Percentiles rank a stretch among this genome's conserved stretches.
phyloP scores from a whole-genome alignment of 2,329 filamentous ascomycete species.

The Aspergillus chevalieri region DNA sequence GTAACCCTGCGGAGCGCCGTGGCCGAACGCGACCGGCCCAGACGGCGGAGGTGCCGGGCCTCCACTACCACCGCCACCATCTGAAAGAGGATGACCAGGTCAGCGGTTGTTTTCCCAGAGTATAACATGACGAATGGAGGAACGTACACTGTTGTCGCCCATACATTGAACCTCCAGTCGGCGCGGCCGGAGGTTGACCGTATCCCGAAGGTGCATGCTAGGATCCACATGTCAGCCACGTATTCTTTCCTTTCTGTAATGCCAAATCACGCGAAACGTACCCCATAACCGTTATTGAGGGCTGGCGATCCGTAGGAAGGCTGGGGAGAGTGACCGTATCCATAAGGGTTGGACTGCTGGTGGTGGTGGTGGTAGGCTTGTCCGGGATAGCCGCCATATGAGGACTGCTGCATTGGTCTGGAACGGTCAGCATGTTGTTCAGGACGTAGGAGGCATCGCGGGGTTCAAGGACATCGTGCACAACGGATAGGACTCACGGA shows the following conservation, averaged over 20 bases:
- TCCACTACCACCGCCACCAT: constrained; percentile 16
- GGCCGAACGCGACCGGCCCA: constrained; percentile 66
- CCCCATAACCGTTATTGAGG: constrained; percentile 31
- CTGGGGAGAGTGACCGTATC: constrained; percentile 37
- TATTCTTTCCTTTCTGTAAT: neutral
- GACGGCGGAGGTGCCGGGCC: constrained; percentile 62
- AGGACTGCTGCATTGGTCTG: constrained; percentile 26
- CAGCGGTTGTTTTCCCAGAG: neutral
- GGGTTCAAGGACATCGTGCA: neutral
- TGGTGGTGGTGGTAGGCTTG: constrained; percentile 34
- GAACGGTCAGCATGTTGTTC: constrained; percentile 1
- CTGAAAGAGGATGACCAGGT: neutral
- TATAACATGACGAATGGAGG: neutral
- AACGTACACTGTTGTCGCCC: constrained; percentile 33
- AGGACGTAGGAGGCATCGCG: neutral
- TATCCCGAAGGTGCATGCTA: constrained; percentile 25
- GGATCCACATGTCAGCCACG: constrained; percentile 9
- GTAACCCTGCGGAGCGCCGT: constrained; percentile 73
- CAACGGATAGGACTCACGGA: constrained; percentile 27
- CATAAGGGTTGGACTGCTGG: constrained; percentile 33
- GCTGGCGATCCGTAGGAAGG: constrained; percentile 24
- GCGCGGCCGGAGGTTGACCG: constrained; percentile 20
- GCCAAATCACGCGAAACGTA: constrained; percentile 18
- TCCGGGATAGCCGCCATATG: constrained; percentile 33
- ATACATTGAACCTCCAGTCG: constrained; percentile 33